Evolutionary conservation across 306 rosid species (phyloP), one percentile per base, ranked within the genome.

Genomic region (Prosopis cineraria): DNA sequence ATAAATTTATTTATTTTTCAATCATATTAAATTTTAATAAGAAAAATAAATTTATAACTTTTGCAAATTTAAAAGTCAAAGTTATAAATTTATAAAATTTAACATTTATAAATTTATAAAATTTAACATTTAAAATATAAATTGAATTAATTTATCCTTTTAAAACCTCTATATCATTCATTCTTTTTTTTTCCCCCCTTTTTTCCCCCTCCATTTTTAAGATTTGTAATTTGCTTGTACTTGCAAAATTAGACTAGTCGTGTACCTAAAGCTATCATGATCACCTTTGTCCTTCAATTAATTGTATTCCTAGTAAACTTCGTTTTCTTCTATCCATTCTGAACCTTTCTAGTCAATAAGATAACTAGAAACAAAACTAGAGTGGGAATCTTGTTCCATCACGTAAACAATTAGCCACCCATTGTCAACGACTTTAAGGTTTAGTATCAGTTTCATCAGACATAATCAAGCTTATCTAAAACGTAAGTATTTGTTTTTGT

Each of bases 401-500:
- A 25, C 65, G 65, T 58, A 58, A 58, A 58, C n/a, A 58, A 58
- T 58, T 58, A 24, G 36, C 65, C 36, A 25, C 8, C 29, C 33
- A 58, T 58, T 31, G 39, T 62, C 41, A 43, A 82, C 24, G 65
- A 68, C 62, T 72, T 20, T 11, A 75, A 65, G 85, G 59, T 74
- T 72, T 24, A 44, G 45, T 72, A 56, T 65, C 40, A 31, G 40
- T 37, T 34, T 41, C 72, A 69, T 37, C 45, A 72, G 52, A 41
- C 66, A 81, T 71, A 52, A 78, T 74, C 50, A 70, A 27, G 52
- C 63, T 65, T 75, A 68, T 36, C 55, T 37, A 55, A 63, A 78
- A 75, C 69, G 39, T 17, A 76, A 79, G 82, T 20, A 7, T n/a
- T n/a, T 52, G 59, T 20, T 71, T 60, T 53, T 67, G 31, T 45